Base-by-base conservation (phyloP, 371 early-diverging fungal species). In the Mucor circinelloides region DNA sequence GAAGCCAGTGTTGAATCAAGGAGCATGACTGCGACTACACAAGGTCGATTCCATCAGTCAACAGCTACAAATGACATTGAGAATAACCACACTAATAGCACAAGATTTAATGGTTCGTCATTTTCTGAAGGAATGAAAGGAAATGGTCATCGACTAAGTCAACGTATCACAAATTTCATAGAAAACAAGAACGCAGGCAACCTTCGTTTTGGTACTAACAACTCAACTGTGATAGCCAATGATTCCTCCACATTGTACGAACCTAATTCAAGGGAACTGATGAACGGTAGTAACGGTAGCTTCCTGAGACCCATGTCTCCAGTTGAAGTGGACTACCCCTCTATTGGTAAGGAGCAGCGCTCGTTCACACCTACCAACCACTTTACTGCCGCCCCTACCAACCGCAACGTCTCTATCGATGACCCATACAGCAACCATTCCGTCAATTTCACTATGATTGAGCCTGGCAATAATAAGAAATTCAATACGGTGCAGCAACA, bases 301-400 rank as follows among this genome's bases (percentile, higher is more conserved):
- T 78, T 75, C 55, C 54, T 79, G 61, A 73, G 79, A 6, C 67
- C 77, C 21, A 81, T 81, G 82, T 71, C 75, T 12, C 82, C 79
- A 7, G 58, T 81, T 0, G 64, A 73, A 55, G 81, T 76, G 3
- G 75, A 76, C 48, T 71, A 72, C 44, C 67, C 74, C 1, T 32
- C 48, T 19, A 21, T 23, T 19, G 10, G 2, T 21, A 23, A 23
- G 5, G 48, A 28, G 64, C 30, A 40, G 48, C 31, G 68, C 52
- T 40, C 59, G 6, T 54, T 70, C 48, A 44, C 68, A 19, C 28
- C 60, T 27, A 63, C 38, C 23, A 50, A 62, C 52, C 52, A 62
- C 17, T 52, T 62, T 32, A 31, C 23, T 13, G 2, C 42, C 0
- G n/a, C 38, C 62, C 13, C 42, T 58, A 6, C 10, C 21, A n/a